Evolutionary conservation across 352 stramenopile species (phyloP), one percentile per base, ranked within the genome.

Genomic region (Phytophthora palmivora): DNA sequence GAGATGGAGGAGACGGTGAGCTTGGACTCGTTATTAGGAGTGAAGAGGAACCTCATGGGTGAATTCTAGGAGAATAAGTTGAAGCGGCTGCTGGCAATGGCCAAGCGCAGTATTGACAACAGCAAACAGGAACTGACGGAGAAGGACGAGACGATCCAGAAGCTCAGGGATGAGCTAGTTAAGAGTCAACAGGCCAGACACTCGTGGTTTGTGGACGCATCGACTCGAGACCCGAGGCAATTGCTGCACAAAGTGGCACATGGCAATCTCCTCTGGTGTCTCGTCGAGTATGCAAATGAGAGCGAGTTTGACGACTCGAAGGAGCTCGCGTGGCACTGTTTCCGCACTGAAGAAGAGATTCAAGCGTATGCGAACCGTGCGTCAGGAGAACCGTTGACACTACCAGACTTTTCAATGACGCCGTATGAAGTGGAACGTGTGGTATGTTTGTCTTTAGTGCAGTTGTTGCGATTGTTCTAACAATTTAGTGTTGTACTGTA

Each of bases 61-160:
- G 24, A 6, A 28, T 3, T 37, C 16, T 45, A 93, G 80, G 85
- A 96, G 50, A 66, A 66, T 22, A 96, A 94, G 52, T 44, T 96
- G 38, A 96, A 94, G 74, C 78, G 87, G 4, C 53, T 96, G 52
- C 63, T 96, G 30, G 83, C 84, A 10, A 87, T 94, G 81, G 87
- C 87, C n/a, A 96, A 96, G 62, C 82, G 87, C 37, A 96, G 87
- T 58, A 93, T 96, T 53, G 87, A 96, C 56, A 96, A 94, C 65
- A 96, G 86, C 62, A 93, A 94, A 51, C 80, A 90, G 54, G 84
- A 94, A 28, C 53, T 94, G 24, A 49, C 67, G 1, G 82, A 92
- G 32, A 93, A 92, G 39, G 84, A 91, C 24, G 60, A 64, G 3
- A 60, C 53, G 22, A 83, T 92, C 12, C 60, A 82, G 24, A 67